phyloP scores from a whole-genome alignment of 495 filamentous ascomycete genomes.

The Staphylotrichum tortipilum region DNA sequence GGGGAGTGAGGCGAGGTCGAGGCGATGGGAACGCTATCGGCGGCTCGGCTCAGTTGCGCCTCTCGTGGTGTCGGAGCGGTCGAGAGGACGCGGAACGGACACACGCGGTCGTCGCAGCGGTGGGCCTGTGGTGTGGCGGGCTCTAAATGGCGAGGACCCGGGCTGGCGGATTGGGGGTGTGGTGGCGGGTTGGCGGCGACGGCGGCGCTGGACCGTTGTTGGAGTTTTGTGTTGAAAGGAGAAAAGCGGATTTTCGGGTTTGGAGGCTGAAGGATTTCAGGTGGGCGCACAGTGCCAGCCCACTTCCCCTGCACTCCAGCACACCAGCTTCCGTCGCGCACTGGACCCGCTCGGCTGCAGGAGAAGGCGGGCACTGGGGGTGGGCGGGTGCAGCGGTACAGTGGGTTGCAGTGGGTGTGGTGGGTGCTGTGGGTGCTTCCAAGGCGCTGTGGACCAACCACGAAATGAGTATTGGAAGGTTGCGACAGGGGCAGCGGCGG shows the following conservation, averaged over 20 bases:
- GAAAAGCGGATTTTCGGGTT: constrained; percentile 26
- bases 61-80: neutral
- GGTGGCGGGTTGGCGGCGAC: neutral
- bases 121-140: neutral
- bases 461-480: neutral
- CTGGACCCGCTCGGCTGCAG: too few relatives aligned
- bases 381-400: too few relatives aligned
- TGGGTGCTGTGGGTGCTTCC: neutral
- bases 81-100: too few relatives aligned
- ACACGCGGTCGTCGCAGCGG: neutral
- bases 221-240: too few relatives aligned
- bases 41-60: too few relatives aligned
- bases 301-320: neutral
- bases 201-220: constrained; percentile 2
- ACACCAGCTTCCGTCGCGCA: too few relatives aligned
- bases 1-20: neutral
- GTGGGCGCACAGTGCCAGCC: constrained; percentile 13
- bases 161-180: too few relatives aligned
- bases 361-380: too few relatives aligned
- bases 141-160: neutral
- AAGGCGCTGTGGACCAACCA: neutral
- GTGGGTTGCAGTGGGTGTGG: too few relatives aligned
- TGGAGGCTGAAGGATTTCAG: constrained; percentile 21
- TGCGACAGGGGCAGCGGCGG: constrained; percentile 1
- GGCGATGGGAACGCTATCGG: too few relatives aligned